Percentiles rank a stretch among this genome's conserved stretches.
These are phyloP conservation scores for Penicillium soppii DNA, from an alignment of 495 filamentous ascomycete species.

Conservation along the genomic window DNA sequence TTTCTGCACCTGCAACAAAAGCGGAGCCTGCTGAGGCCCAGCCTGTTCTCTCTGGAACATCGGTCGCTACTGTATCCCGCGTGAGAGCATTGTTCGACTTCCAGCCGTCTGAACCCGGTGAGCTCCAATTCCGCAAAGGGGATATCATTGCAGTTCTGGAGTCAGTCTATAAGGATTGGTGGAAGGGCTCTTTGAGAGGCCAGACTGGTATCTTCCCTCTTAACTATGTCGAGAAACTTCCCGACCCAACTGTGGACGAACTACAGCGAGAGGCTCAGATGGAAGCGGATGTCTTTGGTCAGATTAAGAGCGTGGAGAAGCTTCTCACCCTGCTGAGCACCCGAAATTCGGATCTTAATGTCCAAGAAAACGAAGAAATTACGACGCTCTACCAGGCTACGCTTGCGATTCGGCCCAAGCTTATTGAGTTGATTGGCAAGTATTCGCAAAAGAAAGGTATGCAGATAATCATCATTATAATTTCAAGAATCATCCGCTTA, in stretches of 20 bases:
- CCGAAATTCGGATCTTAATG: conserved; percentile 82
- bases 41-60: conserved; percentile 66
- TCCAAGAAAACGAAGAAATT: conserved; percentile 90
- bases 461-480: neutral
- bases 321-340: conserved; percentile 90
- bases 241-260: conserved; percentile 92
- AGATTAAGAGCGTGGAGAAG: conserved; percentile 99
- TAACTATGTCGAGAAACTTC: conserved; percentile 97
- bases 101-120: conserved; percentile 86
- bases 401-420: conserved; percentile 88
- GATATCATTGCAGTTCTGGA: conserved; percentile 97
- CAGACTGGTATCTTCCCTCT: conserved; percentile 97
- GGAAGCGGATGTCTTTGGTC: conserved; percentile 95
- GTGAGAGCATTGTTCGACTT: conserved; percentile 95
- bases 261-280: conserved; percentile 94
- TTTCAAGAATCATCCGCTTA: conserved; percentile 14
- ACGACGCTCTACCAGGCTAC: conserved; percentile 93
- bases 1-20: conserved; percentile 39
- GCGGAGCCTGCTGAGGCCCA: conserved; percentile 41
- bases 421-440: conserved; percentile 98
- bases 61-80: conserved; percentile 94
- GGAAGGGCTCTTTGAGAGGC: conserved; percentile 91
- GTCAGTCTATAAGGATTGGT: conserved; percentile 99
- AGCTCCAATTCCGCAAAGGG: conserved; percentile 93
- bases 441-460: conserved; percentile 98